A percentile compares a stretch with the other conserved stretches of the same genome.
Conservation (phyloP, 176 grass and related monocot species). For the Areca catechu region DNA sequence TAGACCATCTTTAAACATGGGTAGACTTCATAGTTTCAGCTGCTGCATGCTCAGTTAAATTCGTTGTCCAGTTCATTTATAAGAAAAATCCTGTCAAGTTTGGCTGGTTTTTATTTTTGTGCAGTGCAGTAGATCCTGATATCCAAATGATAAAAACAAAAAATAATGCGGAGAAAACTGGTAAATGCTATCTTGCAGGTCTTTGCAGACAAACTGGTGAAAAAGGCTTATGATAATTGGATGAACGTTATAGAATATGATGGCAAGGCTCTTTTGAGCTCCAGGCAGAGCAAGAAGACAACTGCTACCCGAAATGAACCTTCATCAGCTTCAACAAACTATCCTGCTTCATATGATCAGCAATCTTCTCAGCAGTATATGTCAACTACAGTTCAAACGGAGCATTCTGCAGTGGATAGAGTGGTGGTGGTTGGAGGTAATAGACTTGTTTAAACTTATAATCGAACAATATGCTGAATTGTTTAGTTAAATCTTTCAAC, state of each 20-base stretch:
- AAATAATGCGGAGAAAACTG: too few species aligned
- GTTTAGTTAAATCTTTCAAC: too few species aligned
- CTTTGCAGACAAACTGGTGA: constrained; percentile 10
- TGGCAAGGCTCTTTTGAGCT: constrained; percentile 1
- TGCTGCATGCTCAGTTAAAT: too few species aligned
- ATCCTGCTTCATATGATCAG: constrained; percentile 27
- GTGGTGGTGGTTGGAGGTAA: constrained; percentile 24
- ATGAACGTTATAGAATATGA: constrained; percentile 19
- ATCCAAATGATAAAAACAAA: too few species aligned
- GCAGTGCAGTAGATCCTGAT: too few species aligned
- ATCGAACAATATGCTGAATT: too few species aligned
- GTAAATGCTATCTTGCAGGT: not conserved
- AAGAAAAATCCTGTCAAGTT: too few species aligned
- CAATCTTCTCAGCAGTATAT: constrained; percentile 25
- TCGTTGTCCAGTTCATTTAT: too few species aligned
- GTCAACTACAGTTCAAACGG: constrained; percentile 10
- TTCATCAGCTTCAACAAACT: constrained; percentile 15
- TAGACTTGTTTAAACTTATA: too few species aligned
- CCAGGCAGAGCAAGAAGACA: constrained; percentile 1
- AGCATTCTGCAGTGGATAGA: not conserved
- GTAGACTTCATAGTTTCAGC: too few species aligned
- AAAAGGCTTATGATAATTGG: constrained; percentile 23
- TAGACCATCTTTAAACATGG: too few species aligned
- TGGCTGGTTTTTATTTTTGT: too few species aligned
- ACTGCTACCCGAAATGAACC: constrained; percentile 18